These are phyloP conservation scores for Ogataea nitratoaversa DNA, from an alignment of 805 yeast genomes.

Conservation along the genomic window DNA sequence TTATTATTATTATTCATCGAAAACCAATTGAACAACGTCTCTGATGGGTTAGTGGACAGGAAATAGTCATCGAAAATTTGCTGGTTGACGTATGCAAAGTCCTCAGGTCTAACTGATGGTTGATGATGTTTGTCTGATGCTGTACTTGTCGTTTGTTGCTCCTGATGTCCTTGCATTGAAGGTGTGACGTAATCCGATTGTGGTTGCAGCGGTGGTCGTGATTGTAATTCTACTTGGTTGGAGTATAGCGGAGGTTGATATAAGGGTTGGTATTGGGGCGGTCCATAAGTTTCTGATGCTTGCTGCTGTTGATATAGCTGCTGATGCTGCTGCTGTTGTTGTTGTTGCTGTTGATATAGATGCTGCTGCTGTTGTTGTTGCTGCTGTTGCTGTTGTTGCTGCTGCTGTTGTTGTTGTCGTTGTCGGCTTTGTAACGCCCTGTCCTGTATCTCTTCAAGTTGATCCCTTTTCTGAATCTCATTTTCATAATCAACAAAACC, in stretches of 20 bases:
- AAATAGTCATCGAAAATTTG: conserved; percentile 31
- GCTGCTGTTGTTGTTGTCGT: conserved; percentile 2
- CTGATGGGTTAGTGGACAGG: conserved; percentile 30
- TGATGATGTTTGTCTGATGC: not conserved
- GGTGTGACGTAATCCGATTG: not conserved
- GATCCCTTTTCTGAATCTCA: conserved; percentile 15
- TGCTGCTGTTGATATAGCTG: conserved; percentile 4
- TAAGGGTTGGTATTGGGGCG: not conserved
- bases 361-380: conserved; percentile 4
- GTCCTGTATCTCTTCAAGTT: conserved; percentile 7
- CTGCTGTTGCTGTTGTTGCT: conserved; percentile 3
- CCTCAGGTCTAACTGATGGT: conserved; percentile 5
- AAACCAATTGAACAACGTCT: conserved; percentile 46
- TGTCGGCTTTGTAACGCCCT: too few relatives aligned
- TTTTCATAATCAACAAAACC: conserved; percentile 26
- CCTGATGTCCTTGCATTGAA: not conserved
- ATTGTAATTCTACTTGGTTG: too few relatives aligned
- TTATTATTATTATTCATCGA: conserved; percentile 39
- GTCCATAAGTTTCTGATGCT: not conserved
- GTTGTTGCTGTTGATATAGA: conserved; percentile 2
- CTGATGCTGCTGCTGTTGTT: not conserved
- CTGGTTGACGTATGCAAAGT: conserved; percentile 19
- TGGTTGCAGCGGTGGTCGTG: not conserved
- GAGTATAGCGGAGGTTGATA: too few relatives aligned
- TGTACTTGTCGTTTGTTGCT: not conserved